These are phyloP conservation scores for Didymosphaeria variabile DNA, from an alignment of 2,329 filamentous ascomycete genomes.

Conservation along the genomic window DNA sequence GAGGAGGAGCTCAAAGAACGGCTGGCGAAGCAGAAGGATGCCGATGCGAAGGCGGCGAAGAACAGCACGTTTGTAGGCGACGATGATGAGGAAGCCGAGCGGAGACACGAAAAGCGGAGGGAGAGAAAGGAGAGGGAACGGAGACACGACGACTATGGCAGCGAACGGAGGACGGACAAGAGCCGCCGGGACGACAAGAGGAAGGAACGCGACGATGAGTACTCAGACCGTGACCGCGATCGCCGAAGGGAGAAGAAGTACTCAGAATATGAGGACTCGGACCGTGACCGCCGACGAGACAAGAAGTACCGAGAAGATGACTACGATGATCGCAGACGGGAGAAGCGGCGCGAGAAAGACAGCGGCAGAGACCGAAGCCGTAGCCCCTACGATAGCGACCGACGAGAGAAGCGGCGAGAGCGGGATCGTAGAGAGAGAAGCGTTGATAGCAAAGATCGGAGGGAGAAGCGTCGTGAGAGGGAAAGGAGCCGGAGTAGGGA, in stretches of 20 bases:
- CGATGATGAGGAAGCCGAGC: constrained; percentile 28
- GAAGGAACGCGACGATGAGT: constrained; percentile 15
- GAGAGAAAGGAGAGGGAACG: constrained; percentile 28
- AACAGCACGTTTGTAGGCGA: constrained; percentile 27
- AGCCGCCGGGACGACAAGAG: constrained; percentile 9
- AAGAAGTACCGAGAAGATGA: constrained; percentile 18
- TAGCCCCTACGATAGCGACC: constrained; percentile 14
- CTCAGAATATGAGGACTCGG: constrained; percentile 1
- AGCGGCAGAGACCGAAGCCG: constrained; percentile 9
- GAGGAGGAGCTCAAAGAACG: constrained; percentile 67
- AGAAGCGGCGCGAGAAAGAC: constrained; percentile 12
- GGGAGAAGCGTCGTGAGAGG: constrained; percentile 16
- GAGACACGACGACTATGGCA: constrained; percentile 31
- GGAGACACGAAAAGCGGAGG: constrained; percentile 29
- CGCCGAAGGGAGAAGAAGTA: constrained; percentile 20
- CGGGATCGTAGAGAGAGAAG: constrained; percentile 29
- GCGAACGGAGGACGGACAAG: constrained; percentile 29
- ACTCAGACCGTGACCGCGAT: constrained; percentile 14
- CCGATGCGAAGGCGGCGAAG: constrained; percentile 45
- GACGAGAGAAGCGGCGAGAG: constrained; percentile 25
- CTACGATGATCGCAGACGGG: constrained; percentile 13
- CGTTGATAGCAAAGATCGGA: constrained; percentile 20
- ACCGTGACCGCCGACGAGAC: constrained; percentile 8
- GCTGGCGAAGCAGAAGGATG: constrained; percentile 58
- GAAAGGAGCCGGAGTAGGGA: constrained; percentile 24